Percentiles rank a stretch among this genome's conserved stretches.
phyloP scores from a whole-genome alignment of 805 yeast species.

The Metschnikowia chrysomelidarum region DNA sequence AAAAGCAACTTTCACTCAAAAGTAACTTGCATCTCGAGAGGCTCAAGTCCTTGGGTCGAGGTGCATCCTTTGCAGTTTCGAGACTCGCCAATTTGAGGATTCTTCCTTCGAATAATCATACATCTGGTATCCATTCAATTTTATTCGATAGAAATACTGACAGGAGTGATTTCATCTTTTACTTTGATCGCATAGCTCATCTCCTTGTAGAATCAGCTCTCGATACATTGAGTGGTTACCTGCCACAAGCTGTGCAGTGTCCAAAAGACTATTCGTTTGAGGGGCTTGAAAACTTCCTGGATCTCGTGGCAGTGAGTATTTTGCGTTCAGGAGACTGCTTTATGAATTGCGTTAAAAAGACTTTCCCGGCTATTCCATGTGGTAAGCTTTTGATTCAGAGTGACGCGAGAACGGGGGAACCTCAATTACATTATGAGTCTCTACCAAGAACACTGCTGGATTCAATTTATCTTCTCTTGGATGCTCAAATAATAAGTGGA shows the following conservation, averaged over 20 bases:
- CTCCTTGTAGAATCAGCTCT: conserved; percentile 67
- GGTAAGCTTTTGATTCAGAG: conserved; percentile 89
- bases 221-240: conserved; percentile 46
- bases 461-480: conserved; percentile 64
- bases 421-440: conserved; percentile 80
- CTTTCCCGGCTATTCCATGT: conserved; percentile 72
- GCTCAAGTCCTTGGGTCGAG: conserved; percentile 54
- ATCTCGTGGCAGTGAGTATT: conserved; percentile 70
- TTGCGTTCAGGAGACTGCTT: conserved; percentile 94
- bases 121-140: conserved; percentile 68
- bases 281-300: conserved; percentile 48
- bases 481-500: conserved; percentile 87
- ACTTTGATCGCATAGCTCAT: conserved; percentile 79
- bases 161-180: conserved; percentile 79
- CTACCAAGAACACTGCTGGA: conserved; percentile 47
- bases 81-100: conserved; percentile 32
- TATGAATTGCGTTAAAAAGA: conserved; percentile 69
- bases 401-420: conserved; percentile 89
- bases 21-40: conserved; percentile 66
- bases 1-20: conserved; percentile 64
- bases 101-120: conserved; percentile 60
- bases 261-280: conserved; percentile 19
- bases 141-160: conserved; percentile 53
- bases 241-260: conserved; percentile 30
- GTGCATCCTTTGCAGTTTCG: conserved; percentile 29